Evolutionary conservation across 768 basidiomycete species (phyloP), one percentile per base, ranked within the genome.

Genomic region (Gymnopilus junonius): DNA sequence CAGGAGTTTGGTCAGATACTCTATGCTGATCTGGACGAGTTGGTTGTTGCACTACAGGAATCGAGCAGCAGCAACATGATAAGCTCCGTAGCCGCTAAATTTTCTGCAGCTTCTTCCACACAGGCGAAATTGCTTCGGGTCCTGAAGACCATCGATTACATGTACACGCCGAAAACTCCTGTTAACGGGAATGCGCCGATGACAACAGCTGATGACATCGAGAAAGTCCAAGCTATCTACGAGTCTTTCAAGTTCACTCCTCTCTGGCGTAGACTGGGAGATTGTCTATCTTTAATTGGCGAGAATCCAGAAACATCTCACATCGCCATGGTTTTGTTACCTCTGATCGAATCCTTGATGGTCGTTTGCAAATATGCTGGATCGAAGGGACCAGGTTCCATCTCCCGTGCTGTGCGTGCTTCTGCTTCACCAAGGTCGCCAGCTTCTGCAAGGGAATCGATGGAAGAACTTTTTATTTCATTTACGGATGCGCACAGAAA

Each of bases 41-140:
- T 99, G 17, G 84, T 86, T 11, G 72, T 73, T 14, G 88, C 88
- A 21, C 76, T 97, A 50, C 83, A 86, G 66, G 80, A 78, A 7
- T 80, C 85, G 12, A 76, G 82, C 51, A 82, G 79, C 21, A 88
- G 88, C 57, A 79, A 84, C 14, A 76, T 87, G 23, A 81, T 89
- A 15, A 87, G 86, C 45, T 83, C 89, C 3, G 87, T 93, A 6
- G 89, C 97, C 7, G 86, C 91, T 46, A 94, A 91, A 69, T 99
- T 99, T 79, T 97, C 97, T 1, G 88, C 95, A 1, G 90, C 96
- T 1, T 96, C 96, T 1, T 96, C 96, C 0, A 87, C 89, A 43
- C 97, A 99, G 80, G 95, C 97, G n/a, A 97, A 97, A 76, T 85
- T 99, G 4, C 82, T 99, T 7, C 85, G 97, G 12, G 91, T 99